Percentiles rank a stretch among this genome's conserved stretches.
Conservation (phyloP, 1,139 yeast species). For the Saccharomycopsis hybrid region DNA sequence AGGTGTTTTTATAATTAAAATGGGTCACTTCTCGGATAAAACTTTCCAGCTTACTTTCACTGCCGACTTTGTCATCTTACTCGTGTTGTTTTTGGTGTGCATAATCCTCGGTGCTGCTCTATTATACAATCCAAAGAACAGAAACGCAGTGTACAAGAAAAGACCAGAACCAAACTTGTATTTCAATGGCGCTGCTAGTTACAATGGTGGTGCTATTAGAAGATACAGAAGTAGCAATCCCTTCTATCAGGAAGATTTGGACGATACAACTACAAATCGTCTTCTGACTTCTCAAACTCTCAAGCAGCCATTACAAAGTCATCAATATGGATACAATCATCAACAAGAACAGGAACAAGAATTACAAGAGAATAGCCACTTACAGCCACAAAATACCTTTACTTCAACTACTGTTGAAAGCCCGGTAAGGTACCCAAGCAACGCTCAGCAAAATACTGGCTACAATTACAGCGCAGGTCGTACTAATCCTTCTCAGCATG, state of each 20-base stretch:
- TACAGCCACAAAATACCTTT: too few relatives aligned
- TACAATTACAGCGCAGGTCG: too few relatives aligned
- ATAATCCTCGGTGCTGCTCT: slow-evolving; percentile 7
- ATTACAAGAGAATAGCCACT: neutral
- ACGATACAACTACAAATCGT: neutral
- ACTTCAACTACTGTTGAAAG: neutral
- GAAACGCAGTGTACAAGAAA: neutral
- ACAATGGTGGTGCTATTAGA: neutral
- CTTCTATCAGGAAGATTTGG: slow-evolving; percentile 4
- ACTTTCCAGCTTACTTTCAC: slow-evolving; percentile 8
- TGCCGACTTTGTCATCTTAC: slow-evolving; percentile 4
- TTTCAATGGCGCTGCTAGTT: too few relatives aligned
- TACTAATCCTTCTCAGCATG: neutral
- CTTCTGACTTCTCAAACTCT: neutral
- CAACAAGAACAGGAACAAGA: neutral
- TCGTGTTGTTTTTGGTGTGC: slow-evolving; percentile 8
- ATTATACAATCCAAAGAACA: slow-evolving; percentile 4
- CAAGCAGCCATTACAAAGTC: too few relatives aligned
- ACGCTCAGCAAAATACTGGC: neutral
- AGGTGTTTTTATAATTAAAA: neutral
- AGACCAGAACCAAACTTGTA: neutral
- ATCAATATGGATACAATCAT: neutral
- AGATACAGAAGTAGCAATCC: slow-evolving; percentile 1
- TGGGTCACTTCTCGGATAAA: slow-evolving; percentile 8
- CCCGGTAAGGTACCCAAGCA: too few relatives aligned